phyloP scores from a whole-genome alignment of 176 grass and related monocot species.

The Musa schizocarpa region DNA sequence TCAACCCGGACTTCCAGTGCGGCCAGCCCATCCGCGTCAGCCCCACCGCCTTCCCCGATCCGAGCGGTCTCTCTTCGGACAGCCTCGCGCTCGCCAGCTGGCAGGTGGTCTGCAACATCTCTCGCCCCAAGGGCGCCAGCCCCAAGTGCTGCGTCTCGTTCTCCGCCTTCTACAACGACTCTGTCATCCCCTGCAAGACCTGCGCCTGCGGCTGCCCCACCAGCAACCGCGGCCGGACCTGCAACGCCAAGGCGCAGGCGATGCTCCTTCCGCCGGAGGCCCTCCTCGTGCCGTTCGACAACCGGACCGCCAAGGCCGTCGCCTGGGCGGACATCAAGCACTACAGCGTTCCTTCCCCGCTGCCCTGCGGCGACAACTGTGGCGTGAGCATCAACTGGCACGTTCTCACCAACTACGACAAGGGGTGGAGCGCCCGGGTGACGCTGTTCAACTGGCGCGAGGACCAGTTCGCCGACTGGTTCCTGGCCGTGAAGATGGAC shows the following conservation, averaged over 20 bases:
- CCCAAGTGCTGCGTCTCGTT: slow-evolving; percentile 68
- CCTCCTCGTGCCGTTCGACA: slow-evolving; percentile 48
- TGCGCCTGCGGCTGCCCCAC: slow-evolving; percentile 70
- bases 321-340: slow-evolving; percentile 30
- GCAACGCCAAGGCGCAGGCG: slow-evolving; percentile 37
- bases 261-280: slow-evolving; percentile 50
- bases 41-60: slow-evolving; percentile 60
- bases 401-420: slow-evolving; percentile 53
- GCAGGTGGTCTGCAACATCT: slow-evolving; percentile 68
- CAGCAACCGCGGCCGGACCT: slow-evolving; percentile 34
- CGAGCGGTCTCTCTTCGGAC: slow-evolving; percentile 46
- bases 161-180: slow-evolving; percentile 54
- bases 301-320: slow-evolving; percentile 25
- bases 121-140: slow-evolving; percentile 1
- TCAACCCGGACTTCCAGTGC: slow-evolving; percentile 67
- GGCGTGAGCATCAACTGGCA: slow-evolving; percentile 85
- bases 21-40: slow-evolving; percentile 45
- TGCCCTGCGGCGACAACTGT: slow-evolving; percentile 55
- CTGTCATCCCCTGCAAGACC: slow-evolving; percentile 12
- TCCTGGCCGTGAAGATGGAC: slow-evolving; percentile 66
- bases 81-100: slow-evolving; percentile 36
- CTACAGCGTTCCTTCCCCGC: slow-evolving; percentile 28
- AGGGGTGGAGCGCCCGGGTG: slow-evolving; percentile 75
- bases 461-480: slow-evolving; percentile 63
- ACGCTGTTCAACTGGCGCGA: slow-evolving; percentile 90